These are phyloP conservation scores for Ilex aquifolium DNA, from an alignment of 257 asterid species.

Conservation along the genomic window DNA sequence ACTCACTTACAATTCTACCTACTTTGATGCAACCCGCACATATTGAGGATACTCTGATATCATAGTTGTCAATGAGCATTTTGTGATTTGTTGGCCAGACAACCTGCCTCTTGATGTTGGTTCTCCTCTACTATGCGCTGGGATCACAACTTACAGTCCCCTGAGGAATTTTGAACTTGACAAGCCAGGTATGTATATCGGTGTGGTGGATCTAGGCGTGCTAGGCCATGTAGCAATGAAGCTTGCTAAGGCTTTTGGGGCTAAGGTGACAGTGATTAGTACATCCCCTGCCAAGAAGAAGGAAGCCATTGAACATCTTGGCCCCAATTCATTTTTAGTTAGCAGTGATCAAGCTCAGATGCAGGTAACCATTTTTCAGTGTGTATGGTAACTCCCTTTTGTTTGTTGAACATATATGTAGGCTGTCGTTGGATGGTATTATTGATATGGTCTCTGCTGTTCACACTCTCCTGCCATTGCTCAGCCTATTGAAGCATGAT, in stretches of 20 bases:
- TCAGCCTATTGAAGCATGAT: background rate
- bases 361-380: background rate
- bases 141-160: background rate
- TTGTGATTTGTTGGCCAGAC: background rate
- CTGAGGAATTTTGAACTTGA: background rate
- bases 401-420: too few relatives aligned
- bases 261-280: too few relatives aligned
- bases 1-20: too few relatives aligned
- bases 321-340: background rate
- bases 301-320: background rate
- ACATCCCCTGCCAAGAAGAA: background rate
- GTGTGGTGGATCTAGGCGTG: background rate
- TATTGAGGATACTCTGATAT: background rate
- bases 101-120: background rate
- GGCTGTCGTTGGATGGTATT: background rate
- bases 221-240: background rate
- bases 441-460: background rate
- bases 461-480: background rate
- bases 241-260: background rate
- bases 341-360: background rate
- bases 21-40: background rate
- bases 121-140: background rate
- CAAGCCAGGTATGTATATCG: background rate
- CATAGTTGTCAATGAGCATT: background rate
- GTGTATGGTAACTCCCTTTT: background rate